A percentile compares a stretch with the other conserved stretches of the same genome.
These are phyloP conservation scores for Candida krabiensis DNA, from an alignment of 805 yeast species.

Conservation along the genomic window DNA sequence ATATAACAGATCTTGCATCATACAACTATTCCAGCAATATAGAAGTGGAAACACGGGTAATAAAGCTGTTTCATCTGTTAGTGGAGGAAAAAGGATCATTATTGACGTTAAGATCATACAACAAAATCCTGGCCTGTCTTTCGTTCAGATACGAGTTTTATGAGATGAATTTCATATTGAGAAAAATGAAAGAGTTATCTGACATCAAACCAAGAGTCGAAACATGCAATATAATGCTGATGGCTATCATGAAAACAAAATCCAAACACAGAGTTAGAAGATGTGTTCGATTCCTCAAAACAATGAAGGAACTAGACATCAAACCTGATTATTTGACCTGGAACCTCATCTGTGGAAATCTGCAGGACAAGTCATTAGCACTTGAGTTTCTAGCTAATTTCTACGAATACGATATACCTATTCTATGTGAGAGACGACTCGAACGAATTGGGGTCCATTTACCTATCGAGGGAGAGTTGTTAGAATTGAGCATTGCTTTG, in stretches of 20 bases:
- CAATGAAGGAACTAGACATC: slow-evolving; percentile 6
- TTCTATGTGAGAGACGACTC: slow-evolving; percentile 6
- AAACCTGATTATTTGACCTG: slow-evolving; percentile 17
- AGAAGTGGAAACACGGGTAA: slow-evolving; percentile 5
- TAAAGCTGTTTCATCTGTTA: slow-evolving; percentile 1
- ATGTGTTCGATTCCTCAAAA: slow-evolving; percentile 4
- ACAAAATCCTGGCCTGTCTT: slow-evolving; percentile 7
- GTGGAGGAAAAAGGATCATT: slow-evolving; percentile 4
- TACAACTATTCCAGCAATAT: slow-evolving; percentile 4
- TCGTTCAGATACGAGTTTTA: slow-evolving; percentile 10
- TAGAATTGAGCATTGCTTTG: slow-evolving; percentile 1
- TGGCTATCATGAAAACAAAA: slow-evolving; percentile 6
- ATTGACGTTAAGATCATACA: slow-evolving; percentile 7
- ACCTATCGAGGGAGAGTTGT: slow-evolving; percentile 9
- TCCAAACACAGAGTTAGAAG: slow-evolving; percentile 11
- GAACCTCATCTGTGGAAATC: slow-evolving; percentile 13
- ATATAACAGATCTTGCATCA: slow-evolving; percentile 4
- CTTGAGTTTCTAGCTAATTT: slow-evolving; percentile 8
- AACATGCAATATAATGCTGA: slow-evolving; percentile 15
- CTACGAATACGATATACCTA: slow-evolving; percentile 7
- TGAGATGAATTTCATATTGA: slow-evolving; percentile 3
- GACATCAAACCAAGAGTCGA: slow-evolving; percentile 6
- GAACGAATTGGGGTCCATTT: slow-evolving; percentile 6
- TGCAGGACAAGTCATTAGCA: slow-evolving; percentile 1
- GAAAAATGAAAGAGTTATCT: slow-evolving; percentile 1